Evolutionary conservation across 768 basidiomycete genomes (phyloP).

Genomic region (Tricholoma sp.): DNA sequence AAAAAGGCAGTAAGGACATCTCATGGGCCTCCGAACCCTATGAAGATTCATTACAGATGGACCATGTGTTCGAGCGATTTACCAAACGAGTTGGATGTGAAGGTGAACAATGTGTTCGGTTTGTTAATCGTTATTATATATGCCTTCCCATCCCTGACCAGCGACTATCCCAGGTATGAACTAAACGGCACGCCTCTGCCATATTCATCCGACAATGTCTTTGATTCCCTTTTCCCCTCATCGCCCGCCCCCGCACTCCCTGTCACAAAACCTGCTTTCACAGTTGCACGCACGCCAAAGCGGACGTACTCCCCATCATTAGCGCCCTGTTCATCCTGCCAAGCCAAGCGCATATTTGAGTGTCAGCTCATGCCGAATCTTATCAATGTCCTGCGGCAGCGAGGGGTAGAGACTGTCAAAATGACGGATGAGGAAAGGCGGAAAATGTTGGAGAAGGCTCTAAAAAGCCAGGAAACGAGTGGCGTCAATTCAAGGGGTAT

Average conservation of each 20-base stretch:
- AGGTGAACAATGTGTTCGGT: slow-evolving; percentile 87
- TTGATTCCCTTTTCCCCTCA: slow-evolving; percentile 66
- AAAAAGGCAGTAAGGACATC: slow-evolving; percentile 40
- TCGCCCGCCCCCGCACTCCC: slow-evolving; percentile 42
- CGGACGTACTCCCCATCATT: slow-evolving; percentile 54
- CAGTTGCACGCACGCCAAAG: slow-evolving; percentile 42
- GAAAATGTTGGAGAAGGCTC: slow-evolving; percentile 48
- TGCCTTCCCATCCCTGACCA: neutral
- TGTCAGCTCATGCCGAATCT: slow-evolving; percentile 94
- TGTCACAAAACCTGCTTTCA: slow-evolving; percentile 58
- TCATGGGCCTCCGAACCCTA: slow-evolving; percentile 70
- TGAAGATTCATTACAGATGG: slow-evolving; percentile 74
- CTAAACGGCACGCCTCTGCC: slow-evolving; percentile 81
- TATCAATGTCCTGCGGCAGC: slow-evolving; percentile 63
- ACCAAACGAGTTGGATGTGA: slow-evolving; percentile 63
- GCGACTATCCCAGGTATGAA: slow-evolving; percentile 61
- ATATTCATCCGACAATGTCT: slow-evolving; percentile 74
- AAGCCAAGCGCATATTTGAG: slow-evolving; percentile 72
- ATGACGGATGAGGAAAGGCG: slow-evolving; percentile 66
- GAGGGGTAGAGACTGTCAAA: slow-evolving; percentile 24
- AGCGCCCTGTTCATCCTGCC: slow-evolving; percentile 65
- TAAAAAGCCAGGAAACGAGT: slow-evolving; percentile 42
- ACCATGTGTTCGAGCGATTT: slow-evolving; percentile 85
- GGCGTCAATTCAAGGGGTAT: slow-evolving; percentile 51
- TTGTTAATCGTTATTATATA: slow-evolving; percentile 19